Evolutionary conservation across 1,284 basidiomycete genomes (phyloP), one percentile per base, ranked within the genome.

Genomic region (Papiliotrema flavescens): DNA sequence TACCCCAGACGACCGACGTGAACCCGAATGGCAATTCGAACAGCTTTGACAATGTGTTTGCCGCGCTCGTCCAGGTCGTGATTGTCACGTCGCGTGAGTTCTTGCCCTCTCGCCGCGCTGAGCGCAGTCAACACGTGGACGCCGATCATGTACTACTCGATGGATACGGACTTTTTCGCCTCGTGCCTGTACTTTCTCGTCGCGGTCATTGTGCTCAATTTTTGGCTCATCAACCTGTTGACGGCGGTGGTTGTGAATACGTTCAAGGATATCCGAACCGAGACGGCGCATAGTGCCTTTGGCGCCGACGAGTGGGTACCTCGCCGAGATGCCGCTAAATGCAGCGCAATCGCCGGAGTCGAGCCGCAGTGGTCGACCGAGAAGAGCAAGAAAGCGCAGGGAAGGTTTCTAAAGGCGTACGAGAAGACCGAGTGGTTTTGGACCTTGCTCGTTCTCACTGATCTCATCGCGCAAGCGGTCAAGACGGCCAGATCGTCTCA

Each of bases 161-260:
- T 97, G 76, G 90, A 94, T 65, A 82, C 94, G 1, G 95, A 98
- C 71, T 95, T 88, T 76, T 91, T 89, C 69, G 76, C 87, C 7
- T 91, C 92, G 0, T 88, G 84, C 63, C 78, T 93, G 59, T 98
- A 92, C 78, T 98, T 93, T 78, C 87, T 98, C 63, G 76, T 87
- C 51, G 87, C 86, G 55, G 79, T 93, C 57, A 78, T 95, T 60
- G 82, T 95, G 11, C 81, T 95, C 62, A 94, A 95, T 74, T 90
- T 94, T 70, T 95, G 91, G 90, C 80, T 97, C 54, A 88, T 95
- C 80, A 95, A 96, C 72, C 77, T 96, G 56, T 90, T 97, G 72
- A 91, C 98, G 56, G 95, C 94, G 28, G 94, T 98, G 42, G 96
- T 98, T 64, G 93, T 93, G 42, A 91, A 93, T 73, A 92, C 90